Evolutionary conservation across 2,329 filamentous ascomycete genomes (phyloP), one percentile per base, ranked within the genome.

Genomic region (Cladosporium velox): DNA sequence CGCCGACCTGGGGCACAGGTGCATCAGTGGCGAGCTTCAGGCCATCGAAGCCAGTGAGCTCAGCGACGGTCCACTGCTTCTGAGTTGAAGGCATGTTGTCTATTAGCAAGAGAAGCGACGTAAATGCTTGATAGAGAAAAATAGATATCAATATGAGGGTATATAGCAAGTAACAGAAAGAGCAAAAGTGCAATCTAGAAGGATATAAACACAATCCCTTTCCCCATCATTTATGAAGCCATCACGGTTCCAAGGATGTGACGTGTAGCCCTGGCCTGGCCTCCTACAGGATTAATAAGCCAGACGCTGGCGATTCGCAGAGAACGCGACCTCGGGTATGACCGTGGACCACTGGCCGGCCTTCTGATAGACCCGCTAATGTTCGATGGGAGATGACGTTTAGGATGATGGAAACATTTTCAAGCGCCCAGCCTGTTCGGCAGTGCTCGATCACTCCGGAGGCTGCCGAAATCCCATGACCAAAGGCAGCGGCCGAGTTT

Each of bases 1-100:
- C 89, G 57, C 90, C 90, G 1, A 90, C 74, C 69, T 86, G 78
- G 15, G 89, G 87, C 2, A 91, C 73, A 0, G 83, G 72, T 0
- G 78, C 82, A 47, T 79, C 77, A 58, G 83, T 80, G 60, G 87
- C 82, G 67, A 83, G 78, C 71, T 86, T 84, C 71, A 92, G 81
- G 51, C 81, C 81, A 57, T 90, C 86, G 72, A 91, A 89, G 70
- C 82, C 86, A 61, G 81, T 55, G 49, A 82, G 79, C 69, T 82
- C 82, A 38, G 79, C 77, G 52, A 90, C 75, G 35, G 76, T 80
- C 88, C 88, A 91, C 75, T 84, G 80, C 72, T 84, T 85, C 70
- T 79, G 81, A n/a, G 80, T 82, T 65, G 79, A 74, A 15, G 68
- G 38, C 69, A 70, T 69, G 5, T 41, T 68, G 63, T 35, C 12